Conservation (phyloP, 768 basidiomycete genomes). For the Tulasnella sp. region DNA sequence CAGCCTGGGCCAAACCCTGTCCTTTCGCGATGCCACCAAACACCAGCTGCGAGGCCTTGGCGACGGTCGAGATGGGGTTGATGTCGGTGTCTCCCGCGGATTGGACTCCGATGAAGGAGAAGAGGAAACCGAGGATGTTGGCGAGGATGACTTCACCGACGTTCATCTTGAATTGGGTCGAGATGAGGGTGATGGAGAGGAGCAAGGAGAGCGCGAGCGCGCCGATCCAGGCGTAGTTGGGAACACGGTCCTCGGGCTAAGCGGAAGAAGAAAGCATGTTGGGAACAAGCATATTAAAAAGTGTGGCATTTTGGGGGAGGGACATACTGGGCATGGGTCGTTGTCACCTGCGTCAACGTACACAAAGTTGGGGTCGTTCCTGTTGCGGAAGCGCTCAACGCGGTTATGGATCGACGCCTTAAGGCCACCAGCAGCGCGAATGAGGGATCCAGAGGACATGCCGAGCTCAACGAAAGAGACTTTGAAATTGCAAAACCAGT, state of each 20-base stretch:
- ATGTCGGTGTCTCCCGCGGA: slow-evolving; percentile 57
- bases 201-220: slow-evolving; percentile 49
- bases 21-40: slow-evolving; percentile 60
- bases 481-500: not conserved
- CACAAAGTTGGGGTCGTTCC: slow-evolving; percentile 28
- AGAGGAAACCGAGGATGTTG: slow-evolving; percentile 57
- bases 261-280: not conserved
- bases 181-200: slow-evolving; percentile 36
- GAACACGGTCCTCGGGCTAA: slow-evolving; percentile 49
- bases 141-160: slow-evolving; percentile 52
- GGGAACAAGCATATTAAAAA: not conserved
- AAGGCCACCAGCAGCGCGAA: slow-evolving; percentile 6
- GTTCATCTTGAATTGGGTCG: slow-evolving; percentile 28
- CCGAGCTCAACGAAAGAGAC: slow-evolving; percentile 47
- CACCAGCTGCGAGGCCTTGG: slow-evolving; percentile 60
- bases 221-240: slow-evolving; percentile 50
- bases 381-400: not conserved
- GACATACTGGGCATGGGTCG: slow-evolving; percentile 46
- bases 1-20: slow-evolving; percentile 35
- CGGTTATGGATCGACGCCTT: not conserved
- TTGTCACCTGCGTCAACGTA: slow-evolving; percentile 41
- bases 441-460: slow-evolving; percentile 40
- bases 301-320: not conserved
- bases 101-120: slow-evolving; percentile 65
- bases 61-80: slow-evolving; percentile 58